Percentiles rank a stretch among this genome's conserved stretches.
phyloP scores from a whole-genome alignment of 192 early-diverging fungal species.

The Funneliformis geosporum region DNA sequence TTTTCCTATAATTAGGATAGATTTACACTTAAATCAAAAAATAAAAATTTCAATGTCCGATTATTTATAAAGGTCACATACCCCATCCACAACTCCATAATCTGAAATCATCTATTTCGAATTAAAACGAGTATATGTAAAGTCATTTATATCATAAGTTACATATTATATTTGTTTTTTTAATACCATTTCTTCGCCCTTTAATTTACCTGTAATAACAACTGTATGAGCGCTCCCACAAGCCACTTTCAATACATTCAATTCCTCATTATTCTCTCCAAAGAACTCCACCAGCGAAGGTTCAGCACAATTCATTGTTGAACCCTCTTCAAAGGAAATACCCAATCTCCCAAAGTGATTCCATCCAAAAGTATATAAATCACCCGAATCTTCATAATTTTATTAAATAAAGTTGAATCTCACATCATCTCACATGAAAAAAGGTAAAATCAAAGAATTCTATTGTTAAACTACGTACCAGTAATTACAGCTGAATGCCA shows the following conservation, averaged over 20 bases:
- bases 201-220: conserved; percentile 38
- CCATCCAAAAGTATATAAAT: conserved; percentile 46
- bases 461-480: background rate
- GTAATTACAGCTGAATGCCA: conserved; percentile 24
- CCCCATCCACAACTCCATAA: conserved; percentile 27
- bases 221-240: conserved; percentile 42
- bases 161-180: background rate
- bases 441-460: background rate
- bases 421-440: background rate
- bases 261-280: background rate
- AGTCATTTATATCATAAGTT: too few relatives aligned
- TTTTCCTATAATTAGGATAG: conserved; percentile 4
- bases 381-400: conserved; percentile 37
- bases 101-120: background rate
- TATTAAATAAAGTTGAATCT: background rate
- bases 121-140: conserved; percentile 1
- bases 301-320: conserved; percentile 31
- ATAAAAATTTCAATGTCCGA: background rate
- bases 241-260: conserved; percentile 35
- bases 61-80: conserved; percentile 7
- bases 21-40: background rate
- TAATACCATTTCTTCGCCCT: background rate
- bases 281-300: conserved; percentile 41
- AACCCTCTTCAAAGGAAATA: background rate
- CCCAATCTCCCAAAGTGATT: conserved; percentile 44